Evolutionary conservation across 1,284 basidiomycete genomes (phyloP).

Genomic region (Amylostereum chailletii): DNA sequence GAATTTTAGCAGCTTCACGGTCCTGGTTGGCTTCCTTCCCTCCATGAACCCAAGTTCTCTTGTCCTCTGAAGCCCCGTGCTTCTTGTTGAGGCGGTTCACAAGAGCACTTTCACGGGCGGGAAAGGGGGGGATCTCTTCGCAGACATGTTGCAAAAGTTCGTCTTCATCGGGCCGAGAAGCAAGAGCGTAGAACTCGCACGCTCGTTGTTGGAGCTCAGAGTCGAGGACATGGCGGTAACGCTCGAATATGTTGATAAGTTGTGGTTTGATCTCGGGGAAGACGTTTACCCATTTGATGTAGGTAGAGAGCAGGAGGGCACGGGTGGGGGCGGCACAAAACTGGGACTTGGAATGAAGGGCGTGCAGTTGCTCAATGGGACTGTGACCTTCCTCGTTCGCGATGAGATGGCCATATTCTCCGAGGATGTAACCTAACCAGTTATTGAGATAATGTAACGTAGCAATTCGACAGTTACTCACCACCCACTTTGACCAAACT

Average conservation of each 20-base stretch:
- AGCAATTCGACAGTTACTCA: slow-evolving; percentile 23
- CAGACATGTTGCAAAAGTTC: slow-evolving; percentile 91
- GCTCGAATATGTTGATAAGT: slow-evolving; percentile 90
- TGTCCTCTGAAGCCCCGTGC: slow-evolving; percentile 85
- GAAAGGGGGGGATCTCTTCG: slow-evolving; percentile 99
- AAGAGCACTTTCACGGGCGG: slow-evolving; percentile 87
- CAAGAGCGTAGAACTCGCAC: slow-evolving; percentile 90
- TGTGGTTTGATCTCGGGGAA: slow-evolving; percentile 98
- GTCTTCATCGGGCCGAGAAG: slow-evolving; percentile 77
- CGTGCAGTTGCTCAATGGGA: slow-evolving; percentile 92
- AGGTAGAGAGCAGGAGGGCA: slow-evolving; percentile 90
- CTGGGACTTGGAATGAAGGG: slow-evolving; percentile 92
- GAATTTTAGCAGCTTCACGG: slow-evolving; percentile 45
- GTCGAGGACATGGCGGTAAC: slow-evolving; percentile 97
- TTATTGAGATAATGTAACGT: background rate
- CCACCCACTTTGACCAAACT: slow-evolving; percentile 96
- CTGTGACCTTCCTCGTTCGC: slow-evolving; percentile 92
- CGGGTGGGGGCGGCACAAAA: slow-evolving; percentile 91
- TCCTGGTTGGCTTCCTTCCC: slow-evolving; percentile 88
- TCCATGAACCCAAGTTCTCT: slow-evolving; percentile 92
- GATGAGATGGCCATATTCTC: slow-evolving; percentile 95
- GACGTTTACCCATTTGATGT: slow-evolving; percentile 99
- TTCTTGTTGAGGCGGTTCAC: slow-evolving; percentile 82
- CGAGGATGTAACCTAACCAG: slow-evolving; percentile 81
- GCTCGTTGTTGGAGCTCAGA: slow-evolving; percentile 97